Conservation (phyloP, 805 yeast species). For the Yamadazyma phyllophila region DNA sequence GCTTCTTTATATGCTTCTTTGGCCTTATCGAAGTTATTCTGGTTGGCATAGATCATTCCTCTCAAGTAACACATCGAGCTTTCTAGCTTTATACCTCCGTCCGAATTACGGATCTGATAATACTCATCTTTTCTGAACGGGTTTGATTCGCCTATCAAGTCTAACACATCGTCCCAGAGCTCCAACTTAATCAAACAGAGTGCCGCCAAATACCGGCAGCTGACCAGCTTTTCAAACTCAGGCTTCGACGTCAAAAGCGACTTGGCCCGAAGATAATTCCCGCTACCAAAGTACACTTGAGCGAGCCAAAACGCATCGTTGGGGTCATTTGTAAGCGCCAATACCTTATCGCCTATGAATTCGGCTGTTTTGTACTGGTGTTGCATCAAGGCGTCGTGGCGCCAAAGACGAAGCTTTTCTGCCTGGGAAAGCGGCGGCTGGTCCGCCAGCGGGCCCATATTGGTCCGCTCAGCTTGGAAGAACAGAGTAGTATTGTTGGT, state of each 20-base stretch:
- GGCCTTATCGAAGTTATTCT: slow-evolving; percentile 81
- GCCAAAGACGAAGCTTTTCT: slow-evolving; percentile 83
- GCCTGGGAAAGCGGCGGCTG: slow-evolving; percentile 64
- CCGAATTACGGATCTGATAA: slow-evolving; percentile 48
- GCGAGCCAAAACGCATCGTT: slow-evolving; percentile 97
- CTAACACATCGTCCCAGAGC: slow-evolving; percentile 85
- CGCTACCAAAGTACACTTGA: slow-evolving; percentile 76
- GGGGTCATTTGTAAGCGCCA: slow-evolving; percentile 79
- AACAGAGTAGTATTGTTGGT: slow-evolving; percentile 37
- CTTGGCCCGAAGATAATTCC: slow-evolving; percentile 76
- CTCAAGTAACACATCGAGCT: slow-evolving; percentile 83
- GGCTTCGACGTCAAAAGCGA: slow-evolving; percentile 57
- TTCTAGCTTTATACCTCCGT: slow-evolving; percentile 85
- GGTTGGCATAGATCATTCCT: slow-evolving; percentile 79
- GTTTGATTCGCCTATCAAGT: slow-evolving; percentile 76
- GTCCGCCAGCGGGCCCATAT: neutral
- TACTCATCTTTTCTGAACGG: slow-evolving; percentile 55
- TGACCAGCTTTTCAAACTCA: slow-evolving; percentile 57
- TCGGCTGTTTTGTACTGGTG: slow-evolving; percentile 90
- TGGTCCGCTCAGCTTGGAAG: slow-evolving; percentile 27
- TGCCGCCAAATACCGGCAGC: slow-evolving; percentile 80
- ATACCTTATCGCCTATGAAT: slow-evolving; percentile 86
- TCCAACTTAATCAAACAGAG: slow-evolving; percentile 69
- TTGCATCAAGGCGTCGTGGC: slow-evolving; percentile 90
- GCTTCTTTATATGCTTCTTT: slow-evolving; percentile 88